These are phyloP conservation scores for Ophiosphaerella herpotricha DNA, from an alignment of 2,329 filamentous ascomycete species.

Conservation along the genomic window DNA sequence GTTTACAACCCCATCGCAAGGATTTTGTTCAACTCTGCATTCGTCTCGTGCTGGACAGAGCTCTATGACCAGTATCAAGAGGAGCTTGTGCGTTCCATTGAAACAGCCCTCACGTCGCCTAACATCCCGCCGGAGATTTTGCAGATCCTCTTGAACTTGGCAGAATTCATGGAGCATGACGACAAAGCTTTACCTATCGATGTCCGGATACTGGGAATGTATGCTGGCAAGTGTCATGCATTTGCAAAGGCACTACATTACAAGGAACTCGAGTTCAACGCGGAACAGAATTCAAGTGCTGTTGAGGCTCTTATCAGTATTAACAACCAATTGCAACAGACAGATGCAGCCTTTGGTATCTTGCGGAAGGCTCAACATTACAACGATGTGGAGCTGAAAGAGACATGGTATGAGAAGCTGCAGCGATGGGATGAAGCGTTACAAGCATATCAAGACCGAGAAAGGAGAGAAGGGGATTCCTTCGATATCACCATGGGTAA, in stretches of 20 bases:
- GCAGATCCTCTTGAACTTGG: constrained; percentile 90
- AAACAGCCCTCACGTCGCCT: constrained; percentile 91
- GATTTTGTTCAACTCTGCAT: constrained; percentile 97
- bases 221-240: constrained; percentile 94
- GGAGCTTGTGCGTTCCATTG: constrained; percentile 92
- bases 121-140: constrained; percentile 96
- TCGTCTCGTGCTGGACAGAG: constrained; percentile 98
- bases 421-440: constrained; percentile 98
- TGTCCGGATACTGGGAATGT: constrained; percentile 89
- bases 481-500: constrained; percentile 99
- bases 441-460: constrained; percentile 86
- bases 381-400: constrained; percentile 91
- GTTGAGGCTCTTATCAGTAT: constrained; percentile 98
- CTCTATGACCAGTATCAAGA: constrained; percentile 97
- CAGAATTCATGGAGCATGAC: constrained; percentile 99
- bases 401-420: constrained; percentile 99
- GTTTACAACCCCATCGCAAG: constrained; percentile 89
- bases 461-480: constrained; percentile 70
- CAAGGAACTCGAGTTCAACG: constrained; percentile 97
- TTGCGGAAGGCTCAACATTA: constrained; percentile 94
- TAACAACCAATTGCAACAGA: constrained; percentile 98
- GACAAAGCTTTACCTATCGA: constrained; percentile 98
- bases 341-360: constrained; percentile 97
- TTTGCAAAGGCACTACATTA: constrained; percentile 98
- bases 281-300: constrained; percentile 92